phyloP scores from a whole-genome alignment of 1,139 yeast species.

The Nakaseomyces kungkrabaensis region DNA sequence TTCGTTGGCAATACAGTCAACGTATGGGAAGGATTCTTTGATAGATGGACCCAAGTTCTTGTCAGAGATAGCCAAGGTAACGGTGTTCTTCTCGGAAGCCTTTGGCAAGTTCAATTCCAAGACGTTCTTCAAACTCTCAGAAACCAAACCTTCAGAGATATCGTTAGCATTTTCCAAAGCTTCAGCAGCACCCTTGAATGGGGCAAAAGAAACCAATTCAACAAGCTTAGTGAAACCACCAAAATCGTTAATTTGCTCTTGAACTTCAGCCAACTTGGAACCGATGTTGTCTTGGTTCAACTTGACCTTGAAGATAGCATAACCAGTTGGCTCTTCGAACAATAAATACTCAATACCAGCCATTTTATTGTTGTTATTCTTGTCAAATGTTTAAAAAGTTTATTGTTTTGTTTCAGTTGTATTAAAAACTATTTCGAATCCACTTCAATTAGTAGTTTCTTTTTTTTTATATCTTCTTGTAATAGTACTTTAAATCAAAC shows the following conservation, averaged over 20 bases:
- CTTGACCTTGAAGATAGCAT: conserved; percentile 89
- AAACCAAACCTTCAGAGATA: conserved; percentile 91
- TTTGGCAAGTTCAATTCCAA: conserved; percentile 89
- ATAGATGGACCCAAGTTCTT: conserved; percentile 94
- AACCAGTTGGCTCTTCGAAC: conserved; percentile 98
- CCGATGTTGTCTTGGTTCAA: conserved; percentile 93
- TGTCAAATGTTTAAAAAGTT: neutral
- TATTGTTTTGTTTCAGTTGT: neutral
- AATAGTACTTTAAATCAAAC: neutral
- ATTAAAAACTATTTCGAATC: neutral
- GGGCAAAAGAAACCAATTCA: conserved; percentile 91
- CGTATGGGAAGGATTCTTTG: conserved; percentile 77
- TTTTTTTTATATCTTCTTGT: neutral
- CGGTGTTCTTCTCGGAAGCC: conserved; percentile 54
- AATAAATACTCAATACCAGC: conserved; percentile 83
- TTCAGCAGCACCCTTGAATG: conserved; percentile 98
- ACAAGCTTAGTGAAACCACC: conserved; percentile 85
- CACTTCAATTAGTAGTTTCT: neutral
- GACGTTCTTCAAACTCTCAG: conserved; percentile 82
- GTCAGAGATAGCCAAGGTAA: conserved; percentile 82
- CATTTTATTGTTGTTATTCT: conserved; percentile 12
- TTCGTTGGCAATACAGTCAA: conserved; percentile 86
- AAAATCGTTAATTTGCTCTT: conserved; percentile 80
- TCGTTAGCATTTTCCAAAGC: conserved; percentile 98
- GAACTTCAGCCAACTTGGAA: conserved; percentile 86